These are phyloP conservation scores for Collybia nuda DNA, from an alignment of 768 basidiomycete genomes.

Conservation along the genomic window DNA sequence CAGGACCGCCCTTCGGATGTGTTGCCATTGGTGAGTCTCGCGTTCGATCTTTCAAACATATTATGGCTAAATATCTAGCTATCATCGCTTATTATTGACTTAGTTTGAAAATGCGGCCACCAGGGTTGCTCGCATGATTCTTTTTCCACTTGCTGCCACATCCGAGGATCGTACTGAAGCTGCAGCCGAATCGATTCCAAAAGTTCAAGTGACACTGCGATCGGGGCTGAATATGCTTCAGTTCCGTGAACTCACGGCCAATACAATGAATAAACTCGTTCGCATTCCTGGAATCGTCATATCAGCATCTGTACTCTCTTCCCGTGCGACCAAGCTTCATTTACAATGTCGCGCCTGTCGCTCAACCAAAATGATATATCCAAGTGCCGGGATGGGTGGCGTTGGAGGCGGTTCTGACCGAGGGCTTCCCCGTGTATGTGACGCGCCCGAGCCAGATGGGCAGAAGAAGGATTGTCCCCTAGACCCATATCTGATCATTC, in stretches of 20 bases:
- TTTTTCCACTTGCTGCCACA: conserved; percentile 73
- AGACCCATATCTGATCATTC: conserved; percentile 94
- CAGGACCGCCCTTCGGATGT: conserved; percentile 90
- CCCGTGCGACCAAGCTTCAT: conserved; percentile 88
- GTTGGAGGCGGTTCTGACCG: conserved; percentile 84
- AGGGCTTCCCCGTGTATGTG: conserved; percentile 86
- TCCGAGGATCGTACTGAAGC: conserved; percentile 41
- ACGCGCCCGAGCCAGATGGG: conserved; percentile 75
- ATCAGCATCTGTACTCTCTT: conserved; percentile 90
- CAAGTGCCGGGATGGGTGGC: conserved; percentile 78
- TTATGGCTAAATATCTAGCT: not conserved
- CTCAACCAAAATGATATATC: conserved; percentile 74
- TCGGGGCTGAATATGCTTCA: conserved; percentile 93
- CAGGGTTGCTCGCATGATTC: conserved; percentile 77
- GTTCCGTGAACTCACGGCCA: conserved; percentile 91
- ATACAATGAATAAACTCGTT: conserved; percentile 94
- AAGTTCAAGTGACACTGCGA: conserved; percentile 83
- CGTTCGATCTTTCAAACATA: not conserved
- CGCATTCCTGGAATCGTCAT: conserved; percentile 98
- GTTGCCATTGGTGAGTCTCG: conserved; percentile 72
- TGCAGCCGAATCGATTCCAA: conserved; percentile 45
- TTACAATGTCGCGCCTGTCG: conserved; percentile 93
- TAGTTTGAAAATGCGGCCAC: conserved; percentile 93
- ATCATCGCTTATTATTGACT: too few species aligned
- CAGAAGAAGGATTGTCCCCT: conserved; percentile 93